Percentiles rank a stretch among this genome's conserved stretches.
Evolutionary conservation across 2,329 filamentous ascomycete species (phyloP).

Genomic region (Falciphora oryzae): DNA sequence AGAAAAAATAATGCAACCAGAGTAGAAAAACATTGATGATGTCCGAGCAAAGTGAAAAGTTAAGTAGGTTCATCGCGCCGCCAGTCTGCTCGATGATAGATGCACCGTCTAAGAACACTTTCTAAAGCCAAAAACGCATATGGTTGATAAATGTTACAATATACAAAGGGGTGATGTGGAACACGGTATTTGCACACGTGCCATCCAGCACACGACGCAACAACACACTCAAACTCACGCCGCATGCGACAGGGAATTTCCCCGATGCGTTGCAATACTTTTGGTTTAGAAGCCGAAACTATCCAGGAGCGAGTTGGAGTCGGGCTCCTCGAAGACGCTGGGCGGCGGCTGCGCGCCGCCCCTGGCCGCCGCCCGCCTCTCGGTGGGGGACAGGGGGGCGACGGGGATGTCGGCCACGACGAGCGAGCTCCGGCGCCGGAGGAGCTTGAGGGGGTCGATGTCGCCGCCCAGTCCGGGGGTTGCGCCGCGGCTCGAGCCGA

Average conservation of each 20-base stretch:
- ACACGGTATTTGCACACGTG: too few relatives aligned
- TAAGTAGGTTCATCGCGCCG: too few relatives aligned
- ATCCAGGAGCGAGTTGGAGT: conserved; percentile 80
- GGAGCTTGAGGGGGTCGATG: conserved; percentile 60
- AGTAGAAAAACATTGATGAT: neutral
- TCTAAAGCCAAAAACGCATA: neutral
- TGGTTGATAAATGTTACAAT: neutral
- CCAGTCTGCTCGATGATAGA: neutral
- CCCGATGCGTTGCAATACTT: too few relatives aligned
- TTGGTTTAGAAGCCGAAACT: conserved; percentile 74
- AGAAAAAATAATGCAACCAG: neutral
- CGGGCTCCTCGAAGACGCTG: conserved; percentile 87
- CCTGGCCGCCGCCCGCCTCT: conserved; percentile 21
- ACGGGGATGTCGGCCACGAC: conserved; percentile 70
- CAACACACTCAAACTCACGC: neutral
- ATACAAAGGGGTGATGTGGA: neutral
- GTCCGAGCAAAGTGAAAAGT: neutral
- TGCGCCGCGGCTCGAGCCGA: conserved; percentile 33
- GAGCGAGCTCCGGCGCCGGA: conserved; percentile 67
- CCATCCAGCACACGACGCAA: too few relatives aligned
- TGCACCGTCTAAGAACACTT: neutral
- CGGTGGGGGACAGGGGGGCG: conserved; percentile 24
- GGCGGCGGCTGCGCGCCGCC: conserved; percentile 37
- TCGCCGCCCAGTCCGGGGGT: conserved; percentile 37
- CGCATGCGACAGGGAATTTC: neutral